phyloP scores from a whole-genome alignment of 1,284 basidiomycete genomes.

The Cryptococcus sp. region DNA sequence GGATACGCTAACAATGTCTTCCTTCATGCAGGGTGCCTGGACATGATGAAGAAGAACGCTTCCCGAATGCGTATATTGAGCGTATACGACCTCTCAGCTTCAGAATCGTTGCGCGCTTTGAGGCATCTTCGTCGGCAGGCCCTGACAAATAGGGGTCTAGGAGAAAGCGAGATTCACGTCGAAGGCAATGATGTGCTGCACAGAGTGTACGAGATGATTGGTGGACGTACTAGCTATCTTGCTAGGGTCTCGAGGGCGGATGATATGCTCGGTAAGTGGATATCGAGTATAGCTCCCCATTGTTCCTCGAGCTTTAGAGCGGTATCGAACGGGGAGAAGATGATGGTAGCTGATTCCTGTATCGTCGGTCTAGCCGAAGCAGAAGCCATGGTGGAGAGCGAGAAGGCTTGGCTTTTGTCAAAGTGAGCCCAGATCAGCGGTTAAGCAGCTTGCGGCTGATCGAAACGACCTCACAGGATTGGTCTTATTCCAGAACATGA shows the following conservation, averaged over 20 bases:
- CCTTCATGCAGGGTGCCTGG: conserved; percentile 55
- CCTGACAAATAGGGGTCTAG: conserved; percentile 23
- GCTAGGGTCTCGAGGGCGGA: conserved; percentile 63
- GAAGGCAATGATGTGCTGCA: conserved; percentile 55
- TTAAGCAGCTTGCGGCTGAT: no score
- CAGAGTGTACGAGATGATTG: conserved; percentile 64
- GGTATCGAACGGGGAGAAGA: background rate
- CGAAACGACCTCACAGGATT: conserved; percentile 48
- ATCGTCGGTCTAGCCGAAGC: conserved; percentile 56
- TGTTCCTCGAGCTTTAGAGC: no score
- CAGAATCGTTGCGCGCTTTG: conserved; percentile 66
- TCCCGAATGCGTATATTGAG: conserved; percentile 75
- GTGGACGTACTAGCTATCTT: conserved; percentile 75
- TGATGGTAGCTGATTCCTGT: background rate
- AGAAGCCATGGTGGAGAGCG: conserved; percentile 63
- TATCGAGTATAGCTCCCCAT: background rate
- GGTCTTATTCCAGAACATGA: conserved; percentile 73
- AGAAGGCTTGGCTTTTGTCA: conserved; percentile 75
- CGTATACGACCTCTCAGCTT: conserved; percentile 66
- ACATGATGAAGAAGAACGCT: conserved; percentile 60
- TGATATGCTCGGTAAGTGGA: conserved; percentile 59
- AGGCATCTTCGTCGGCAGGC: conserved; percentile 58
- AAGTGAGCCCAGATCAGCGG: conserved; percentile 32
- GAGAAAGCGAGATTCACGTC: conserved; percentile 27
- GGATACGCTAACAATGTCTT: conserved; percentile 2